These are phyloP conservation scores for Pestalotiopsis sp. DNA, from an alignment of 2,329 filamentous ascomycete genomes.

Conservation along the genomic window DNA sequence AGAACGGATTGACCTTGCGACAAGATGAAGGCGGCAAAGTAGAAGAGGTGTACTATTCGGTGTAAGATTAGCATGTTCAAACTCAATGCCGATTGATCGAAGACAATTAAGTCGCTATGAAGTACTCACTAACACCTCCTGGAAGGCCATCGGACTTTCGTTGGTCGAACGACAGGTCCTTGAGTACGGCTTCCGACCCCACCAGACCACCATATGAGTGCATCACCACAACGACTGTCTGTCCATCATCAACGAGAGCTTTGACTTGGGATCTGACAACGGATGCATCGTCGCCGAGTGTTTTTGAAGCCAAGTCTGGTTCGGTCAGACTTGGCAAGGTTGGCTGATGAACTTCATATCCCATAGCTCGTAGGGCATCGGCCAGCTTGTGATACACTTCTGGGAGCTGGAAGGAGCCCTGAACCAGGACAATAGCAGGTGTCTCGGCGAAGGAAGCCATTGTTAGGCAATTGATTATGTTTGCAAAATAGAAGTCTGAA, in stretches of 20 bases:
- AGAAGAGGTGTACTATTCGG: conserved; percentile 19
- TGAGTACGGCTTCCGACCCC: conserved; percentile 20
- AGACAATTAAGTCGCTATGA: background rate
- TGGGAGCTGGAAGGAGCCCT: conserved; percentile 15
- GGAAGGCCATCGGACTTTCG: conserved; percentile 10
- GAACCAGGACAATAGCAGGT: conserved; percentile 14
- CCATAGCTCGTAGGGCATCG: background rate
- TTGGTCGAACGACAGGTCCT: conserved; percentile 18
- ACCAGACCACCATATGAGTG: conserved; percentile 29
- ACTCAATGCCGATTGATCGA: background rate
- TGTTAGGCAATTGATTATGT: background rate
- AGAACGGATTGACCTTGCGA: conserved; percentile 21
- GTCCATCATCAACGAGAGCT: conserved; percentile 18
- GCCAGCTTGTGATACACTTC: conserved; percentile 13
- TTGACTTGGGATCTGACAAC: background rate
- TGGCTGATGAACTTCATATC: conserved; percentile 13
- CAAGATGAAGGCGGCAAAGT: conserved; percentile 23
- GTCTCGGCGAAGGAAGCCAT: background rate
- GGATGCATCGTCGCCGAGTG: conserved; percentile 4
- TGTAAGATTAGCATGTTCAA: background rate
- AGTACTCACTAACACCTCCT: conserved; percentile 12
- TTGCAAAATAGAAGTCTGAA: background rate
- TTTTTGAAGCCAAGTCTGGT: conserved; percentile 13
- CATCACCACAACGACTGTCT: conserved; percentile 24
- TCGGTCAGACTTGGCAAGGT: conserved; percentile 7